Conservation (phyloP, 1,139 yeast species). For the Debaryomycetaceae sp. region DNA sequence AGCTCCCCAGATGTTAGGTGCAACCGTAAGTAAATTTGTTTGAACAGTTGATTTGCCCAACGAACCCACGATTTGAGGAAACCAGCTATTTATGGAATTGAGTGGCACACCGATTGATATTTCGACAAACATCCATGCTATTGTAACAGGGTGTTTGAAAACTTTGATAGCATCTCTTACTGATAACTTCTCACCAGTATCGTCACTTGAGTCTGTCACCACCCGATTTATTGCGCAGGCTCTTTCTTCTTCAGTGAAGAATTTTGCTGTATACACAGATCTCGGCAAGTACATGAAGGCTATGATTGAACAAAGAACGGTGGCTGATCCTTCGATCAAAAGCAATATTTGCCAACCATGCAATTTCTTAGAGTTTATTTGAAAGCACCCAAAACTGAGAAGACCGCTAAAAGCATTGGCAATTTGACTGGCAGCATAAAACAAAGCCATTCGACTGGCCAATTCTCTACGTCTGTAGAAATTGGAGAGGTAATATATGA, state of each 20-base stretch:
- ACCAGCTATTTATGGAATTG: slow-evolving; percentile 47
- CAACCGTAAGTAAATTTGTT: slow-evolving; percentile 27
- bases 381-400: slow-evolving; percentile 20
- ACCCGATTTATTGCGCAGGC: slow-evolving; percentile 23
- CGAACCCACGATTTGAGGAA: slow-evolving; percentile 31
- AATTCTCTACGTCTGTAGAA: slow-evolving; percentile 19
- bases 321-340: slow-evolving; percentile 18
- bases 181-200: slow-evolving; percentile 15
- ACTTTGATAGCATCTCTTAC: slow-evolving; percentile 25
- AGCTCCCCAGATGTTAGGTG: slow-evolving; percentile 31
- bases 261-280: slow-evolving; percentile 22
- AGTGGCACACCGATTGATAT: slow-evolving; percentile 46
- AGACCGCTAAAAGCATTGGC: slow-evolving; percentile 21
- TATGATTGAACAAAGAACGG: slow-evolving; percentile 15
- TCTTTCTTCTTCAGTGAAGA: slow-evolving; percentile 23
- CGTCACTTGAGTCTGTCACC: slow-evolving; percentile 24
- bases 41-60: slow-evolving; percentile 26
- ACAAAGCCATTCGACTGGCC: slow-evolving; percentile 16
- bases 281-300: slow-evolving; percentile 18
- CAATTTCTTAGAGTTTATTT: slow-evolving; percentile 15
- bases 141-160: slow-evolving; percentile 23
- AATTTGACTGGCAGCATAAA: slow-evolving; percentile 19
- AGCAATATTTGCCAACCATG: slow-evolving; percentile 24
- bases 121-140: slow-evolving; percentile 35
- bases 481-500: slow-evolving; percentile 17